phyloP scores from a whole-genome alignment of 2,329 filamentous ascomycete species.

The Achaetomium macrosporum region DNA sequence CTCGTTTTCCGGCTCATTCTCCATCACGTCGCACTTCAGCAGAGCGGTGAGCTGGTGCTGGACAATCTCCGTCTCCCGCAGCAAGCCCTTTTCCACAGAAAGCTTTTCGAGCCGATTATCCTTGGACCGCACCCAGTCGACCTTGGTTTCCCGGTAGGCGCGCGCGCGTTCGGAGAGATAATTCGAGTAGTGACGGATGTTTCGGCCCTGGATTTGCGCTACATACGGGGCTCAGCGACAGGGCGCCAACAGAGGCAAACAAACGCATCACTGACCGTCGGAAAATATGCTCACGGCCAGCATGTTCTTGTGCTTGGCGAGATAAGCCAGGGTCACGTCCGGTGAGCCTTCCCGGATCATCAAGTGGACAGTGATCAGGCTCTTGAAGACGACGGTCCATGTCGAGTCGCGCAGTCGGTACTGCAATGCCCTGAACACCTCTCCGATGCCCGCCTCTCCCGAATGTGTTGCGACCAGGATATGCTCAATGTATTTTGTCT shows the following conservation, averaged over 20 bases:
- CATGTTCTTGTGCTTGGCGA: conserved; percentile 75
- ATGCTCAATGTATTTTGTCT: conserved; percentile 99
- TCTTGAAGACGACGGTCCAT: conserved; percentile 99
- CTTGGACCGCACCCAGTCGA: conserved; percentile 81
- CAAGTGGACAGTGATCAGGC: conserved; percentile 87
- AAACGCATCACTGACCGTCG: conserved; percentile 61
- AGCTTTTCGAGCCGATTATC: conserved; percentile 79
- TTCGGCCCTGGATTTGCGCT: conserved; percentile 92
- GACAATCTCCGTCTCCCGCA: conserved; percentile 86
- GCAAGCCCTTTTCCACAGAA: conserved; percentile 81
- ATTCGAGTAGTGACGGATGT: conserved; percentile 85
- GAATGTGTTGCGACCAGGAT: conserved; percentile 93
- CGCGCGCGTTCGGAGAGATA: conserved; percentile 80
- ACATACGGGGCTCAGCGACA: conserved; percentile 16
- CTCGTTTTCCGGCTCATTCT: conserved; percentile 88
- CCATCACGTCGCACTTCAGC: conserved; percentile 81
- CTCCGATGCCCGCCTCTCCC: conserved; percentile 87
- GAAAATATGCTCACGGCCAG: conserved; percentile 87
- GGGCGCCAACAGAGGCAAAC: background rate
- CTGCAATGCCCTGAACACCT: conserved; percentile 90
- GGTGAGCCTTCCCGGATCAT: conserved; percentile 95
- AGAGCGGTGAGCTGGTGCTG: conserved; percentile 82
- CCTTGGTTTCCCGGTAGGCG: conserved; percentile 76
- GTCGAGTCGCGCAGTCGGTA: conserved; percentile 87
- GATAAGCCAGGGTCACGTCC: conserved; percentile 79